A percentile compares a stretch with the other conserved stretches of the same genome.
phyloP scores from a whole-genome alignment of 768 basidiomycete species.

The button mushroom (Agaricus bisporus) region DNA sequence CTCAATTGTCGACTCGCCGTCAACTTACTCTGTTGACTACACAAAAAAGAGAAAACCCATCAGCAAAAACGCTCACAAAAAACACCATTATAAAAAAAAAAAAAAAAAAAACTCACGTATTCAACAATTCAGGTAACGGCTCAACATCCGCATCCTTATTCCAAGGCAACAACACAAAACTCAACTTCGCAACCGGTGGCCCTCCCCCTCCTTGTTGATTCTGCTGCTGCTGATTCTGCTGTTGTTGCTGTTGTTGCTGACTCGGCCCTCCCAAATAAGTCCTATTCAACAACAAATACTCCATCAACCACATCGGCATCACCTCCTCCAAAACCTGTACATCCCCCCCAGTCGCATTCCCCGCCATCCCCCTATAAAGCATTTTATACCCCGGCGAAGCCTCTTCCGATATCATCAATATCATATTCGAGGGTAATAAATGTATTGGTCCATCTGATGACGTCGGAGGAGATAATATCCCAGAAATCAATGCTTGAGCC shows the following conservation, averaged over 20 bases:
- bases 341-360: conserved; percentile 36
- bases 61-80: not conserved
- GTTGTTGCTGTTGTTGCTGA: no score
- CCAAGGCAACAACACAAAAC: conserved; percentile 86
- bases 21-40: conserved; percentile 72
- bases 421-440: conserved; percentile 49
- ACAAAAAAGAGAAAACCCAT: conserved; percentile 6
- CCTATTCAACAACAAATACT: conserved; percentile 74
- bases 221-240: no score
- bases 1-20: conserved; percentile 85
- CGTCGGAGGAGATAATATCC: conserved; percentile 58
- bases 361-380: conserved; percentile 69
- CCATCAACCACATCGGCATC: conserved; percentile 85
- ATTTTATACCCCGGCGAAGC: conserved; percentile 66
- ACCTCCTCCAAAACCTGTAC: conserved; percentile 54
- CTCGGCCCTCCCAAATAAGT: conserved; percentile 24
- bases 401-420: conserved; percentile 80
- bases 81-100: no score
- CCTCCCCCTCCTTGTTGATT: conserved; percentile 7
- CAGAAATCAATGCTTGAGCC: conserved; percentile 47
- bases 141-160: conserved; percentile 51
- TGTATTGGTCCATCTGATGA: conserved; percentile 69
- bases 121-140: conserved; percentile 74
- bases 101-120: conserved; percentile 53
- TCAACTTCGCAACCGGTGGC: conserved; percentile 64